phyloP scores from a whole-genome alignment of 441 rosid species.

The Mallotus japonicus region DNA sequence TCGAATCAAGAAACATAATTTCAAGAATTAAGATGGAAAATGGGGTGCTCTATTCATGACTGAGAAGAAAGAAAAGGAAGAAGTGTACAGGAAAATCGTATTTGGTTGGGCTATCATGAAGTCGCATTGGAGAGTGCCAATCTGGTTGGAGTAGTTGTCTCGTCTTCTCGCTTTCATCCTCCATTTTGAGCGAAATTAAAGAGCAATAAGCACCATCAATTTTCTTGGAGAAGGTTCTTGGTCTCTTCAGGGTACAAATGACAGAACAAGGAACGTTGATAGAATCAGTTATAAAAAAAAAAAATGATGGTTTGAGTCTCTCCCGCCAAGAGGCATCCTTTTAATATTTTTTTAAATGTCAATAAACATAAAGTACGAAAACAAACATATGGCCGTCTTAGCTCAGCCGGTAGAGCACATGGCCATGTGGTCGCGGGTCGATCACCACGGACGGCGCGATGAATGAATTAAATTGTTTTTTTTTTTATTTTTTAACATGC shows the following conservation, averaged over 20 bases:
- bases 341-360: too few relatives aligned
- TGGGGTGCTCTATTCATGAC: not conserved
- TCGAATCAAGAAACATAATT: not conserved
- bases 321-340: slow-evolving; percentile 21
- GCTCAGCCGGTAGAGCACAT: slow-evolving; percentile 17
- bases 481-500: too few relatives aligned
- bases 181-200: not conserved
- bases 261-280: too few relatives aligned
- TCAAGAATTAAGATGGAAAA: not conserved
- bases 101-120: slow-evolving; percentile 34
- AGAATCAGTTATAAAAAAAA: too few relatives aligned
- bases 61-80: not conserved
- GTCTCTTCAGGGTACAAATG: not conserved
- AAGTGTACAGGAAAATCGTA: slow-evolving; percentile 38
- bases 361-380: too few relatives aligned
- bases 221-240: not conserved
- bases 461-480: too few relatives aligned
- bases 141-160: slow-evolving; percentile 29
- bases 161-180: slow-evolving; percentile 25
- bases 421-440: slow-evolving; percentile 19
- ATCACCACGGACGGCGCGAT: slow-evolving; percentile 10
- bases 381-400: not conserved
- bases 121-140: slow-evolving; percentile 51
- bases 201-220: not conserved
- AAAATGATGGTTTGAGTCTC: not conserved